Evolutionary conservation across 257 asterid genomes (phyloP).

Genomic region (Solanum chilense): DNA sequence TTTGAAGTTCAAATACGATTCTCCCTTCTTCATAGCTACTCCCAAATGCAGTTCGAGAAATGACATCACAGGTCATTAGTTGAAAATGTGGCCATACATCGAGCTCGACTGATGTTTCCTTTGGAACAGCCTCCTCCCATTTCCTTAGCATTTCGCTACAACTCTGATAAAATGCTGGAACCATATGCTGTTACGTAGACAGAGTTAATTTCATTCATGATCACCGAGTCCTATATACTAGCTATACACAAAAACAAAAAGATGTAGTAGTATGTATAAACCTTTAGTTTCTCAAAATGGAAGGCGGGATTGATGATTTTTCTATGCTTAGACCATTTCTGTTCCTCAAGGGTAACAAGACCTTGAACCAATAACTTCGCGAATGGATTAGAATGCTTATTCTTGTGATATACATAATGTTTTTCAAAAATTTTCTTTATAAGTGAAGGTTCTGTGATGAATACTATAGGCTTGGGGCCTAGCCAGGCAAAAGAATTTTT

Average conservation of each 20-base stretch:
- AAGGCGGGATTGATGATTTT: not conserved
- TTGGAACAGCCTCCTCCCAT: conserved; percentile 20
- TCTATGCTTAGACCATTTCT: not conserved
- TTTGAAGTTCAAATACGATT: conserved; percentile 30
- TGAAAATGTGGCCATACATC: conserved; percentile 40
- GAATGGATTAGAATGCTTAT: not conserved
- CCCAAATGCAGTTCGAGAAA: conserved; percentile 46
- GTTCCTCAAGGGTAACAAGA: not conserved
- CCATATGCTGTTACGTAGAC: conserved; percentile 18
- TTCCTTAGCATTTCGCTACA: conserved; percentile 22
- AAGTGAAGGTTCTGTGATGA: not conserved
- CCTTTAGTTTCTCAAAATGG: not conserved
- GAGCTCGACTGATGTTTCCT: conserved; percentile 14
- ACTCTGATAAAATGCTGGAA: conserved; percentile 28
- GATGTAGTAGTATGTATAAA: not conserved
- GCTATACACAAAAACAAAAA: not conserved
- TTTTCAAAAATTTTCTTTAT: not conserved
- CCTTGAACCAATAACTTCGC: not conserved
- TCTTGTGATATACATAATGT: not conserved
- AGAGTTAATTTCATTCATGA: not conserved
- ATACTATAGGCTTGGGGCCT: not conserved
- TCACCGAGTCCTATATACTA: not conserved
- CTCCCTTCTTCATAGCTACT: conserved; percentile 42
- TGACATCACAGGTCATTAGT: conserved; percentile 18
- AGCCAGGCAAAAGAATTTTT: not conserved